Evolutionary conservation across 139 green algal species (phyloP), one percentile per base, ranked within the genome.

Genomic region (Dunaliella primolecta): DNA sequence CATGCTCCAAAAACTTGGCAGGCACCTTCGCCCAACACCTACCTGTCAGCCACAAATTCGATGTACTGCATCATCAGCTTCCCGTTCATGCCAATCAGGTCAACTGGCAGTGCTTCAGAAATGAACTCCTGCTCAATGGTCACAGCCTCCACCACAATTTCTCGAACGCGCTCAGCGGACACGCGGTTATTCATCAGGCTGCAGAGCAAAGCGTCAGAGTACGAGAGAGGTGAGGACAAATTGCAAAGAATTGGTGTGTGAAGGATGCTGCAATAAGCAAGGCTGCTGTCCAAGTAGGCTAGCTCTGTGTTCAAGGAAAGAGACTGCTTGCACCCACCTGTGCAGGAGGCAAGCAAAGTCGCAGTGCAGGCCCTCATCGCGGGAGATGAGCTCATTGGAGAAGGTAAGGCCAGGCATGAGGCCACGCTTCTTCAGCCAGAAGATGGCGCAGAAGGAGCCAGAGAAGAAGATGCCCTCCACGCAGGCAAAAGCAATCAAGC

Each of bases 381-480:
- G 86, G 36, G 89, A 95, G 87, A 99, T 99, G 82, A 99, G 94
- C 91, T 99, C 97, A 85, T 99, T 99, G 86, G 90, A 96, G 86
- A 99, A 99, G 33, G 97, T 98, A n/a, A 99, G 94, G 3, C 97
- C 97, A 0, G 95, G 97, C 96, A 99, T 98, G 30, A 99, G 88
- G 2, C 95, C 94, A 21, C 97, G 94, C 94, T 99, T 99, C 93
- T 98, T 99, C 2, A 99, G 88, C 97, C 97, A 99, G 93, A 98
- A 99, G 89, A 99, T 98, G 81, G 96, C 92, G 85, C 97, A 99
- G 92, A 99, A 99, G 86, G 82, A 87, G 55, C 77, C 38, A 55
- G 89, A 96, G 90, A 99, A 99, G 93, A 98, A 98, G 87, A 99
- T 98, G 87, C 97, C 97, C 91, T 99, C 97, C 34, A 99, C 95